Evolutionary conservation across 306 rosid species (phyloP), one percentile per base, ranked within the genome.

Genomic region (Casuarina glauca): DNA sequence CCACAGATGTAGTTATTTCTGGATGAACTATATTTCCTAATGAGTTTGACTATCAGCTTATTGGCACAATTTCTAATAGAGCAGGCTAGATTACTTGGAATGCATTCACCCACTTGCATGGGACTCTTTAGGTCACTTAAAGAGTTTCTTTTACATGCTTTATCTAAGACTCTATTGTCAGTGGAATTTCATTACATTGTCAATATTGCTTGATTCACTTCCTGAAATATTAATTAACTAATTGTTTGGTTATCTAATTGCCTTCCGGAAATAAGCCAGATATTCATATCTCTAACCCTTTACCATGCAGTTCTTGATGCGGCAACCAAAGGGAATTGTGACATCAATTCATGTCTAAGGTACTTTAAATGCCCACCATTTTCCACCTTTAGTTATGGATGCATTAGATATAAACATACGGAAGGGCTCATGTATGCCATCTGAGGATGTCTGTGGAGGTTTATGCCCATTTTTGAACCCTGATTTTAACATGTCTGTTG

Each of bases 281-380:
- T 12, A 36, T 36, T 42, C 39, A 48, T 70, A 2, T 15, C 35
- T 62, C 19, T 82, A 9, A 75, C 35, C 71, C 74, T 72, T 70
- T 69, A 39, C 35, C 48, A 43, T 85, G 69, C 88, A 89, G 97
- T 95, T 77, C 96, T 92, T 79, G 97, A 95, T 84, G 91, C 91
- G 19, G 91, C 93, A 64, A 84, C 91, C 4, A 92, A 89, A 85
- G 97, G 98, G 41, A 92, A 89, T 66, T 89, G 93, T 1, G 90
- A 90, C 84, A 89, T 92, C 36, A 92, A 94, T 83, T 92, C 98
- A 39, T 85, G 95, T 81, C 93, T 90, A 82, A 90, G 97, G 98
- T 94, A 89, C 19, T 60, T 4, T 13, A 13, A 15, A 52, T 52
- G 5, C 16, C 6, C n/a, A 15, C 9, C 70, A 26, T 26, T 26